Evolutionary conservation across 2,329 filamentous ascomycete genomes (phyloP).

Genomic region (Dothistroma pini): DNA sequence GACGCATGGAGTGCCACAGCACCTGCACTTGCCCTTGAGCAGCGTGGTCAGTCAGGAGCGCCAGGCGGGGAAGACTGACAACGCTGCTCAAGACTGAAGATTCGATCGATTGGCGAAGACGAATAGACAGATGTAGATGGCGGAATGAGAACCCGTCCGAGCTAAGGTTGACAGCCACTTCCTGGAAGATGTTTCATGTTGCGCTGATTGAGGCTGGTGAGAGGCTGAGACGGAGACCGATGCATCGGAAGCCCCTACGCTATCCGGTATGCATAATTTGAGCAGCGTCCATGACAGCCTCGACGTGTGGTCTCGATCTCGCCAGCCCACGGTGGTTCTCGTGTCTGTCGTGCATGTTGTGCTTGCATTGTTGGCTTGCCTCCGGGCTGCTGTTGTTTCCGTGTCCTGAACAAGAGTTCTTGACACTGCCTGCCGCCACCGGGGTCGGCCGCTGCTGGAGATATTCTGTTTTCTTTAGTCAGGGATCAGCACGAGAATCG

Average conservation of each 20-base stretch:
- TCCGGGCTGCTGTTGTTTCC: neutral
- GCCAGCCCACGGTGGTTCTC: neutral
- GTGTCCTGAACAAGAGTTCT: neutral
- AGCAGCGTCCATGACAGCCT: neutral
- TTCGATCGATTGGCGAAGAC: neutral
- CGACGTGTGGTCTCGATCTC: neutral
- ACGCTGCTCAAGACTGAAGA: constrained; percentile 9
- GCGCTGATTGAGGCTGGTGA: too few species aligned
- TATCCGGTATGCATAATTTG: neutral
- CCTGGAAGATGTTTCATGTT: neutral
- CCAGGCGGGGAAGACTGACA: constrained; percentile 7
- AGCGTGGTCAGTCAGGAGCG: constrained; percentile 12
- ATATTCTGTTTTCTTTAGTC: neutral
- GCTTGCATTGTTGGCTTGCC: neutral
- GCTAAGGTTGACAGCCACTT: neutral
- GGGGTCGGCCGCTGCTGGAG: too few species aligned
- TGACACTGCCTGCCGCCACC: neutral
- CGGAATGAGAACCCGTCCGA: neutral
- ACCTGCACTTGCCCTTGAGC: constrained; percentile 12
- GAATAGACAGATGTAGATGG: neutral
- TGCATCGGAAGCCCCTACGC: neutral
- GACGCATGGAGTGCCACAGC: constrained; percentile 25
- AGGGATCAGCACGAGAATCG: neutral
- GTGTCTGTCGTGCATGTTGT: neutral
- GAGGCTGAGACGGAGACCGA: neutral